A percentile compares a stretch with the other conserved stretches of the same genome.
Evolutionary conservation across 176 grass and related monocot genomes (phyloP).

Genomic region (Oryza brachyantha): DNA sequence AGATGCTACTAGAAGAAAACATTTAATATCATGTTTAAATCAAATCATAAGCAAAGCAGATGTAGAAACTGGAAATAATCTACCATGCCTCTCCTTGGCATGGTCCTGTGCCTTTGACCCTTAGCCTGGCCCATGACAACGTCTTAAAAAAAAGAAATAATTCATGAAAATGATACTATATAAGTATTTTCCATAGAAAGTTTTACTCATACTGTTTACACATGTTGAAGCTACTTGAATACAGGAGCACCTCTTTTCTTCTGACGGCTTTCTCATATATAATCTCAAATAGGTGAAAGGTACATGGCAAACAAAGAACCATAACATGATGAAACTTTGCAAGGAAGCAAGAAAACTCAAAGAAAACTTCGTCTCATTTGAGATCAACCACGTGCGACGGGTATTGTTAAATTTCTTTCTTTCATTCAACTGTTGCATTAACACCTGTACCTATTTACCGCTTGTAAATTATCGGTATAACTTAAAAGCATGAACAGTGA

Average conservation of each 20-base stretch:
- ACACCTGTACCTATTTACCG: not conserved
- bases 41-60: not conserved
- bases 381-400: constrained; percentile 52
- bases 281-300: constrained; percentile 41
- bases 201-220: not conserved
- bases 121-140: not conserved
- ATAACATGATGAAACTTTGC: constrained; percentile 53
- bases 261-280: not conserved
- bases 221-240: not conserved
- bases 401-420: constrained; percentile 31
- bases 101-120: too few species aligned
- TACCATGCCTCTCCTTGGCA: not conserved
- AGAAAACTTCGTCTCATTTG: constrained; percentile 46
- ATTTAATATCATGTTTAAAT: not conserved
- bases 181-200: not conserved
- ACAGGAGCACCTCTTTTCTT: not conserved
- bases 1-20: not conserved
- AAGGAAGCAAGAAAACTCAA: constrained; percentile 55
- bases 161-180: not conserved
- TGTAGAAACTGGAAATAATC: not conserved
- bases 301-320: constrained; percentile 49
- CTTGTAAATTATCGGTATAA: too few species aligned
- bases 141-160: not conserved
- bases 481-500: not conserved
- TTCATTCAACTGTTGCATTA: not conserved